A percentile compares a stretch with the other conserved stretches of the same genome.
Conservation (phyloP, 306 rosid genomes). For the Lotus japonicus region DNA sequence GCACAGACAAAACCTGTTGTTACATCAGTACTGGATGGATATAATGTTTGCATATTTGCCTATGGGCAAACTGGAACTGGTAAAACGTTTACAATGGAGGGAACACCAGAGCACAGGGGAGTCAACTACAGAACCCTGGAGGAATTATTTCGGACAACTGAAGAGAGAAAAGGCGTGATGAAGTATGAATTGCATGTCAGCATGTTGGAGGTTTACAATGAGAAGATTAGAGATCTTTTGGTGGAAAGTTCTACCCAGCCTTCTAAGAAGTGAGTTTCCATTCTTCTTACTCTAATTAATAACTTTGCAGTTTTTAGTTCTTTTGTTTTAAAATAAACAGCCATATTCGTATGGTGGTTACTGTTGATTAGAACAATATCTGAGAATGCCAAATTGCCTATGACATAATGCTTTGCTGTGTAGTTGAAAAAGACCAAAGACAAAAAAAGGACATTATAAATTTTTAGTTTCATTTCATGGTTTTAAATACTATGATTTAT, state of each 20-base stretch:
- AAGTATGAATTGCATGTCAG: slow-evolving; percentile 77
- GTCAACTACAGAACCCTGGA: slow-evolving; percentile 90
- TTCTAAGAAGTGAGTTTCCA: slow-evolving; percentile 64
- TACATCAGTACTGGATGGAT: slow-evolving; percentile 94
- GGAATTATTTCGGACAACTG: slow-evolving; percentile 64
- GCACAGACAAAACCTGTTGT: slow-evolving; percentile 74
- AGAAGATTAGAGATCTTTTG: slow-evolving; percentile 86
- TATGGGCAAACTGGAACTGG: slow-evolving; percentile 99
- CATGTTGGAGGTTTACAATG: slow-evolving; percentile 96
- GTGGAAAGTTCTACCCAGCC: slow-evolving; percentile 70
- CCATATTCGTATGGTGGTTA: background rate
- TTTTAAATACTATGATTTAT: background rate
- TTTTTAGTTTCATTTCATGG: background rate
- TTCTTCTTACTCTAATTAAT: background rate
- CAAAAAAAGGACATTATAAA: background rate
- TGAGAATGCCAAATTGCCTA: background rate
- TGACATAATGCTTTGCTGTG: background rate
- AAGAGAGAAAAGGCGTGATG: slow-evolving; percentile 63
- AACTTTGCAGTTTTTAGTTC: background rate
- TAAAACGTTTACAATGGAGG: slow-evolving; percentile 97
- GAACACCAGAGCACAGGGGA: slow-evolving; percentile 81
- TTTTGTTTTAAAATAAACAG: background rate
- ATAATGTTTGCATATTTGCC: slow-evolving; percentile 89
- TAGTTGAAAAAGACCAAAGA: background rate
- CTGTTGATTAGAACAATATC: background rate